Evolutionary conservation across 2,329 filamentous ascomycete species (phyloP), one percentile per base, ranked within the genome.

Genomic region (Penicillium oxalicum): DNA sequence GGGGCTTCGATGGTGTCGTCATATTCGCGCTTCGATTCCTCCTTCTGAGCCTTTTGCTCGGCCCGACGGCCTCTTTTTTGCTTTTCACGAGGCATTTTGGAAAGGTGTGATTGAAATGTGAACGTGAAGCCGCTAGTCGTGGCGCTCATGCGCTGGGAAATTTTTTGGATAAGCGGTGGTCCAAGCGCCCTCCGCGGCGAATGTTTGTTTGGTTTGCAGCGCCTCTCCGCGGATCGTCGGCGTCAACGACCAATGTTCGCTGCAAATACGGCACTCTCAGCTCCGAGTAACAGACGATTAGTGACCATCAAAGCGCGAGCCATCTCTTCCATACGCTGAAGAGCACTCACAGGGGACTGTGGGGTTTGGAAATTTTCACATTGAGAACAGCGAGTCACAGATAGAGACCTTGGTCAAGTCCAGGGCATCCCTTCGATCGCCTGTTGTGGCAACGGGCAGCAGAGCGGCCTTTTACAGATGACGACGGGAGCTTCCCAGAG

Each of bases 11-110:
- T 39, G 3, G 50, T 54, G 33, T 67, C 67, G 38, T 73, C 70
- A 29, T 58, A 52, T 48, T 69, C 67, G 34, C 66, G 62, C 49
- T 71, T 71, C 9, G 62, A 46, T 26, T 66, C 67, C 6, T 68
- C 62, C 40, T 71, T 70, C 27, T 67, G 64, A 24, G 60, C 57
- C 41, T 72, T 72, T 13, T 70, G 62, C 37, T 72, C 69, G 33
- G 71, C 71, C 25, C 72, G 64, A 34, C 73, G 68, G 44, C 73
- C 73, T 64, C 73, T 66, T 51, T 74, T 75, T 49, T 74, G 70
- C 55, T 72, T 69, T 54, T 73, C 72, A 39, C 71, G 70, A 53
- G 73, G 73, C 73, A 75, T 75, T 45, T 25, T 57, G 50, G 45
- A 32, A 4, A 5, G 18, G 27, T 25, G 35, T 53, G 41, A 45